These are phyloP conservation scores for Metschnikowia orientalis DNA, from an alignment of 805 yeast genomes.

Conservation along the genomic window DNA sequence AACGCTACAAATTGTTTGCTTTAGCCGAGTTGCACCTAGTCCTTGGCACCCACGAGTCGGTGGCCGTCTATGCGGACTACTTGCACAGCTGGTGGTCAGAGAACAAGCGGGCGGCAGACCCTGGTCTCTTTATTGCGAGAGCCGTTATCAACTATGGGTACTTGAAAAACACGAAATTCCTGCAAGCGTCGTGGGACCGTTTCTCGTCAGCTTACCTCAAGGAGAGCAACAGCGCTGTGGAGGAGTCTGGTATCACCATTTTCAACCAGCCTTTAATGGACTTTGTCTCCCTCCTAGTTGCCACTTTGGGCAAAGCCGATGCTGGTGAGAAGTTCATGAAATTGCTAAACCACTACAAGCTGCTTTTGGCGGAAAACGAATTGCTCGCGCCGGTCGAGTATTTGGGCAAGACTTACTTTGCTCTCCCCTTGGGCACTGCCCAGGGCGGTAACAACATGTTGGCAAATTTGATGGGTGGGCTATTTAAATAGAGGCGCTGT, in stretches of 20 bases:
- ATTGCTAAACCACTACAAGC: conserved; percentile 48
- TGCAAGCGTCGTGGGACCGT: conserved; percentile 30
- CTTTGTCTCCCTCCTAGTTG: conserved; percentile 63
- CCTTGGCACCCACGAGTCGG: conserved; percentile 56
- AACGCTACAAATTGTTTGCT: conserved; percentile 40
- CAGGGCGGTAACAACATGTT: conserved; percentile 40
- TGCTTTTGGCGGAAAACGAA: conserved; percentile 29
- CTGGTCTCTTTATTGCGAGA: conserved; percentile 42
- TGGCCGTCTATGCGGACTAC: conserved; percentile 40
- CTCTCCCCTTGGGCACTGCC: conserved; percentile 43
- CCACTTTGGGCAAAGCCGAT: conserved; percentile 49
- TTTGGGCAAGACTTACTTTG: conserved; percentile 61
- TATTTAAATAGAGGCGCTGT: conserved; percentile 27
- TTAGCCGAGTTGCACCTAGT: conserved; percentile 73
- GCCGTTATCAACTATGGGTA: conserved; percentile 72
- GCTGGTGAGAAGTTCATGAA: conserved; percentile 50
- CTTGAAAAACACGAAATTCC: conserved; percentile 61
- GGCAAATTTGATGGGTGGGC: conserved; percentile 62
- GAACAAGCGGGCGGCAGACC: conserved; percentile 17
- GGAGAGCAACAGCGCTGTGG: too few relatives aligned
- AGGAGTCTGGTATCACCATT: conserved; percentile 19
- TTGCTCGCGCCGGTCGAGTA: conserved; percentile 45
- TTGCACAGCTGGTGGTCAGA: conserved; percentile 40
- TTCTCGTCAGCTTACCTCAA: conserved; percentile 13
- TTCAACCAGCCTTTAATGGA: conserved; percentile 48